Evolutionary conservation across 2,329 filamentous ascomycete species (phyloP), one percentile per base, ranked within the genome.

Genomic region (Colletotrichum sp.): DNA sequence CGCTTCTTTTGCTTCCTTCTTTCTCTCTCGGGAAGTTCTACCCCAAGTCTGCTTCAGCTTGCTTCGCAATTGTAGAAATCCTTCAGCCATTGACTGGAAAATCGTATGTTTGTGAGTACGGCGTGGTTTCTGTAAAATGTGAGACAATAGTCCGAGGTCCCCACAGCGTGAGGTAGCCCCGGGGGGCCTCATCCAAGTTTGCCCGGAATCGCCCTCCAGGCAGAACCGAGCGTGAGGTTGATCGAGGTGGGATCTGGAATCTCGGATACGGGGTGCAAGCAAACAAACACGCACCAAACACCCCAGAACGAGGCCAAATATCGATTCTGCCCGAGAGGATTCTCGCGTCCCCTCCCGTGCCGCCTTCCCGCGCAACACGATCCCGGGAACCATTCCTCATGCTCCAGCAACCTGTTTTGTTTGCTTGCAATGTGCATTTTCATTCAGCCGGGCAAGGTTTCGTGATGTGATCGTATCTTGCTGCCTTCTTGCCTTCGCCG

Each of bases 311-410:
- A 24, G 34, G 68, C 63, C 72, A 75, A 72, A 52, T 12, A 55
- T 75, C 52, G 55, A 68, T 63, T 68, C 39, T 72, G 68, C 60
- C 72, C 28, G 55, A 60, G 30, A 72, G 72, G 60, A 72, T 71
- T 64, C 24, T n/a, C 18, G 39, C 39, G 39, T 48, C 39, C 39
- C 39, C 39, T 48, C 18, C 39, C 39, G 39, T 55, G 12, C 65
- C 65, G 30, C 30, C 30, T 15, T 44, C 44, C 48, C 60, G n/a
- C 32, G 22, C 34, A 36, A 52, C 28, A 62, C n/a, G 34, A 67
- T 55, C n/a, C 36, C 59, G 26, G 57, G 26, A 60, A 68, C n/a
- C 28, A 28, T 36, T 62, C 67, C 55, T 48, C 32, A 5, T 57
- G 4, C 66, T 60, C 5, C 22, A 36, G 48, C n/a, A 22, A 26